Base-by-base conservation (phyloP, 2,329 filamentous ascomycete species). In the Pyricularia grisea region DNA sequence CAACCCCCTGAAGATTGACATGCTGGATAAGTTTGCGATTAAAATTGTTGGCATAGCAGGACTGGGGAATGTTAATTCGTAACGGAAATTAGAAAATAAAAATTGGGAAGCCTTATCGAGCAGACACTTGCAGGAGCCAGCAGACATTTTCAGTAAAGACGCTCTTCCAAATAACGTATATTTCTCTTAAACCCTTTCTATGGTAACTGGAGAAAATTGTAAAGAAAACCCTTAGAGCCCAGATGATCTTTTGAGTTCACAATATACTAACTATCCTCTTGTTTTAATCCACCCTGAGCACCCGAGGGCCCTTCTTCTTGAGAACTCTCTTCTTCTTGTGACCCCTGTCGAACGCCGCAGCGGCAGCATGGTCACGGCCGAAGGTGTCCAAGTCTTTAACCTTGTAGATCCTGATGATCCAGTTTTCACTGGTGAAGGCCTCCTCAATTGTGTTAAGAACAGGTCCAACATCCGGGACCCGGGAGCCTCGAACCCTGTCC, bases 331-430 rank as follows among this genome's bases (percentile, higher is more conserved):
- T 94, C 87, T 91, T 93, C 87, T 93, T 94, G 79, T 90, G 88
- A 55, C 92, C 92, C 76, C 88, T 89, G 71, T 93, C 90, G 76
- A 94, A 94, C 7, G 89, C 86, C 33, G 86, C 83, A 1, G 83
- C 88, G 0, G 86, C 80, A 5, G 87, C 87, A 77, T 97, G 94
- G 75, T 97, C 93, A 78, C 95, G 89, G 69, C 93, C 94, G 73
- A 99, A 85, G 79, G 98, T 98, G 83, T 99, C 95, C 70, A 97
- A 89, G 75, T 97, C 94, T 84, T 99, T 99, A 82, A 99, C 95
- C 86, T 99, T 99, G 87, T 97, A 99, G 77, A 99, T 97, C 72
- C 95, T 88, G 78, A 99, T 98, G 79, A 99, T 99, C 95, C 95
- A 99, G 86, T 99, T 99, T 85, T 99, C 95, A 76, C 93, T 97